These are phyloP conservation scores for Penicillium sp. DNA, from an alignment of 2,329 filamentous ascomycete species.

Conservation along the genomic window DNA sequence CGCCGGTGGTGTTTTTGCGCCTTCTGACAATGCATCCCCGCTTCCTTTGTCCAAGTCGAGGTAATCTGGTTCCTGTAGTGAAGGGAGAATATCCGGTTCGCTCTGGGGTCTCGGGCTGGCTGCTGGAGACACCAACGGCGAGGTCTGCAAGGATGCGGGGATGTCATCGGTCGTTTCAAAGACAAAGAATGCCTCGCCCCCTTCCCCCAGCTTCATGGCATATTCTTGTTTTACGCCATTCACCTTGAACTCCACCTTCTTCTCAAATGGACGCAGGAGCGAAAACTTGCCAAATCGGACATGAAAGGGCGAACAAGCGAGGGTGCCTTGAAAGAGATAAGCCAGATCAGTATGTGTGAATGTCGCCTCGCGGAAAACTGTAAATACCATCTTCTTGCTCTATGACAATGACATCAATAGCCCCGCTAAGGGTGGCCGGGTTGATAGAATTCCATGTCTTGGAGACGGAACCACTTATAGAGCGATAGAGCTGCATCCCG, in stretches of 20 bases:
- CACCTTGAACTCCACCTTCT: conserved; percentile 97
- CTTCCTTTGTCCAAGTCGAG: conserved; percentile 37
- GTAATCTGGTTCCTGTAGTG: conserved; percentile 45
- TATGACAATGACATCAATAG: conserved; percentile 97
- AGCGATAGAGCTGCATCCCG: conserved; percentile 94
- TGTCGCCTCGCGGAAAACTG: background rate
- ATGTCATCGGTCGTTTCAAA: conserved; percentile 91
- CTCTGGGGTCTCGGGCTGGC: conserved; percentile 56
- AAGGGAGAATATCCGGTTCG: conserved; percentile 25
- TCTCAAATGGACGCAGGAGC: conserved; percentile 84
- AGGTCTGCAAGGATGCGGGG: conserved; percentile 88
- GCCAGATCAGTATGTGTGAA: conserved; percentile 3
- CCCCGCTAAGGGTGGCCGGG: conserved; percentile 88
- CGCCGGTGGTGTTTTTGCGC: conserved; percentile 19
- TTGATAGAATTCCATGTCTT: conserved; percentile 99
- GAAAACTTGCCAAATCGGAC: conserved; percentile 99
- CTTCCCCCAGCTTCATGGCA: conserved; percentile 96
- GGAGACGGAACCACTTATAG: conserved; percentile 87
- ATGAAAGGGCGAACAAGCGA: conserved; percentile 93
- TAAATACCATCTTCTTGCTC: conserved; percentile 79
- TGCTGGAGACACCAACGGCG: conserved; percentile 82
- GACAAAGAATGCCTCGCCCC: conserved; percentile 96
- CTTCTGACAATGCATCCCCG: conserved; percentile 17
- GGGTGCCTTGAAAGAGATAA: conserved; percentile 40
- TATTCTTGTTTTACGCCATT: conserved; percentile 87